These are phyloP conservation scores for Candida easanensis DNA, from an alignment of 805 yeast species.

Conservation along the genomic window DNA sequence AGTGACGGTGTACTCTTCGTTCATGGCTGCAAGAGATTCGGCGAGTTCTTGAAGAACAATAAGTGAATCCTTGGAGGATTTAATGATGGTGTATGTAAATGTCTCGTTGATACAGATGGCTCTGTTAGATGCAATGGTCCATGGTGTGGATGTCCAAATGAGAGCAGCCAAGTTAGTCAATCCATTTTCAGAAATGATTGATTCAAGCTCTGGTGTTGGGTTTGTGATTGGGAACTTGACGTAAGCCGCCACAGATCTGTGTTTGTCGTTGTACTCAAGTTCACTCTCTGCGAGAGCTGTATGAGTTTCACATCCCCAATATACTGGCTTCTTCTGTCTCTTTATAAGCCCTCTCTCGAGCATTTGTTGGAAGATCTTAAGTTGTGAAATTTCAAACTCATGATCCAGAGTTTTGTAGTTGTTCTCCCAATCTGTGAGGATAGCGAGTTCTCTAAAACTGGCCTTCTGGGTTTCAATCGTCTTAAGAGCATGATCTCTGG, in stretches of 20 bases:
- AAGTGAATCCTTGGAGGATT: conserved; percentile 38
- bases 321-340: conserved; percentile 91
- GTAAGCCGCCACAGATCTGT: conserved; percentile 64
- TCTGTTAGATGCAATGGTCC: conserved; percentile 89
- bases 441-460: conserved; percentile 67
- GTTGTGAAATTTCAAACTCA: conserved; percentile 71
- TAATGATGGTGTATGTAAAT: conserved; percentile 54
- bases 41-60: conserved; percentile 57
- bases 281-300: conserved; percentile 98
- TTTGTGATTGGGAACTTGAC: conserved; percentile 59
- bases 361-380: conserved; percentile 64
- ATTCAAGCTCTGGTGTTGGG: conserved; percentile 20
- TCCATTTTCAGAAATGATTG: conserved; percentile 7
- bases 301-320: conserved; percentile 92
- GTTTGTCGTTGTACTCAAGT: conserved; percentile 76
- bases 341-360: conserved; percentile 65
- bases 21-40: conserved; percentile 34
- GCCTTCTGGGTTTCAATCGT: conserved; percentile 62
- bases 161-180: conserved; percentile 34
- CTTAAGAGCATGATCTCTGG: conserved; percentile 63
- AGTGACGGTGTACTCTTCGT: conserved; percentile 22
- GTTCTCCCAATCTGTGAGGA: conserved; percentile 78
- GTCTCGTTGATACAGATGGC: conserved; percentile 73
- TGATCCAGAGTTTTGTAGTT: conserved; percentile 74
- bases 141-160: conserved; percentile 98